phyloP scores from a whole-genome alignment of 371 early-diverging fungal genomes.

The Syncephalis plumigaleata region DNA sequence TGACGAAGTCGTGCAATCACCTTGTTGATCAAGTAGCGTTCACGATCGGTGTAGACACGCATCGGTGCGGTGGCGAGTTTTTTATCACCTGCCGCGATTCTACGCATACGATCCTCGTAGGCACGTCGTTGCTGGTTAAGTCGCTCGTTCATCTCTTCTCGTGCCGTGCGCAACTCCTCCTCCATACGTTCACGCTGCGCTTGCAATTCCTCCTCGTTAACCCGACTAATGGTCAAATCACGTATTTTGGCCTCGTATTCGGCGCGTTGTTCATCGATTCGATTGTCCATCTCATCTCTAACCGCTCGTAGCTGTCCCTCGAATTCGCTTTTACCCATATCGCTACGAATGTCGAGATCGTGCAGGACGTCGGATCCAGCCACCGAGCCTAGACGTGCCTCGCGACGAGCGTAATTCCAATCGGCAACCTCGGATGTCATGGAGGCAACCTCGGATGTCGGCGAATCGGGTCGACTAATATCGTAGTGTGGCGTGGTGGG shows the following conservation, averaged over 20 bases:
- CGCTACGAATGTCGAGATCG: constrained; percentile 20
- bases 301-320: constrained; percentile 32
- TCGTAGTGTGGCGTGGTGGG: constrained; percentile 6
- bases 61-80: background rate
- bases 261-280: constrained; percentile 27
- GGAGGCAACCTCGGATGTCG: constrained; percentile 27
- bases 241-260: constrained; percentile 36
- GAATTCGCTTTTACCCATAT: constrained; percentile 12
- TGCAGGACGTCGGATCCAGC: constrained; percentile 32
- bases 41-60: constrained; percentile 19
- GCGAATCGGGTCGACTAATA: constrained; percentile 28
- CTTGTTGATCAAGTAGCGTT: constrained; percentile 25
- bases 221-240: constrained; percentile 20
- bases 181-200: constrained; percentile 17
- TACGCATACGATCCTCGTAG: constrained; percentile 28
- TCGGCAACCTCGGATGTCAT: constrained; percentile 41
- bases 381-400: constrained; percentile 27
- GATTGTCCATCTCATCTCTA: constrained; percentile 30
- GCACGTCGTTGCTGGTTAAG: constrained; percentile 22
- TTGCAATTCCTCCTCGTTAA: constrained; percentile 18
- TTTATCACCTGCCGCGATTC: constrained; percentile 9
- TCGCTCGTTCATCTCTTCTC: constrained; percentile 25
- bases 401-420: constrained; percentile 61
- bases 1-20: constrained; percentile 37
- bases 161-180: constrained; percentile 19